These are phyloP conservation scores for Paracorniculantispora psalliotae DNA, from an alignment of 2,329 filamentous ascomycete species.

Conservation along the genomic window DNA sequence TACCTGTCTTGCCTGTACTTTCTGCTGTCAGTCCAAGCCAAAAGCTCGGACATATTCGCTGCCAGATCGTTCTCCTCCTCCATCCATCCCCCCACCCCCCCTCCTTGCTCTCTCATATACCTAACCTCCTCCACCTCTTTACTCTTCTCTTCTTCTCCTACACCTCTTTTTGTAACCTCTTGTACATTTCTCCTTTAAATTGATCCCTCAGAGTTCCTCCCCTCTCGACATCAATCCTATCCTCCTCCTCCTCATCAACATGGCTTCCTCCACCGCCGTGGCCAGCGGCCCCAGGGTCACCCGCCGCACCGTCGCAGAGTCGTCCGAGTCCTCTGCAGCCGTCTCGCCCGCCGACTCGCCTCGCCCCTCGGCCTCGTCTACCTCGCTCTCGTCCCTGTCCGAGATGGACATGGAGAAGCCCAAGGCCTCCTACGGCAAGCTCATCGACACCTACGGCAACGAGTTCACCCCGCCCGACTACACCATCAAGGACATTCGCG, in stretches of 20 bases:
- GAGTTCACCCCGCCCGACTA: constrained; percentile 90
- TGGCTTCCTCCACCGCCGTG: constrained; percentile 44
- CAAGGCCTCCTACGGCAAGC: constrained; percentile 50
- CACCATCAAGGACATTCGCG: constrained; percentile 94
- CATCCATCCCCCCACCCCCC: constrained; percentile 17
- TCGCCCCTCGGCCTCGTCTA: constrained; percentile 67
- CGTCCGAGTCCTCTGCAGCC: constrained; percentile 49
- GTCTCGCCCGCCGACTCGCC: constrained; percentile 58
- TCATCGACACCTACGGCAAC: constrained; percentile 92
- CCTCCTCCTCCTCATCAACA: constrained; percentile 23
- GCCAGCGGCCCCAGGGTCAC: constrained; percentile 38
- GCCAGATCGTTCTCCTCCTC: constrained; percentile 2
- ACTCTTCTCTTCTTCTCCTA: constrained; percentile 1
- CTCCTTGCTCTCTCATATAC: constrained; percentile 5
- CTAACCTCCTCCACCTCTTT: neutral
- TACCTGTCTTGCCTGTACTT: neutral
- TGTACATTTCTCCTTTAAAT: too few relatives aligned
- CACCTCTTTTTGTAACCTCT: too few relatives aligned
- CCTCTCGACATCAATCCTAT: constrained; percentile 8
- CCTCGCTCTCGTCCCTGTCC: constrained; percentile 85
- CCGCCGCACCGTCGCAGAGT: constrained; percentile 45
- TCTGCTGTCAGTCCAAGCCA: neutral
- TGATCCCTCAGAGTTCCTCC: constrained; percentile 1
- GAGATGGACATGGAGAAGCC: constrained; percentile 53
- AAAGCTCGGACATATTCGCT: constrained; percentile 1